Evolutionary conservation across 345 rosid genomes (phyloP), one percentile per base, ranked within the genome.

Genomic region (Anastatica hierochuntica): DNA sequence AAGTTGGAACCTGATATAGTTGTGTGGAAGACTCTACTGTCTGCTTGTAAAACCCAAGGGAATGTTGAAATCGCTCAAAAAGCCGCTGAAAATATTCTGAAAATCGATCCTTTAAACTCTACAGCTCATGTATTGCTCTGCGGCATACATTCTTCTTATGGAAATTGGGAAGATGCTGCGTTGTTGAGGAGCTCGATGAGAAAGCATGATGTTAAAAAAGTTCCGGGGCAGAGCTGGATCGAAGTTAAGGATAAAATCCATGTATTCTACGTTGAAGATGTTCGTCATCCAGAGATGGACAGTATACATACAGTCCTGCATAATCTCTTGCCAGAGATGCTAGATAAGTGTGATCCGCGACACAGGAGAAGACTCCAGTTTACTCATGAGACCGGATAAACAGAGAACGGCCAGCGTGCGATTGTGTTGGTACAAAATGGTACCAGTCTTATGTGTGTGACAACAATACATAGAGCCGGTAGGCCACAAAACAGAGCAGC

Each of bases 181-280:
- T 74, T 68, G 41, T 38, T 83, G 61, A 72, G 87, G 48, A 74
- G 47, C 51, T 59, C 52, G 12, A 88, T 85, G 95, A 88, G 72
- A 59, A 68, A 63, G 43, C 73, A 49, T 3, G 75, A 74, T 15
- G 68, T 79, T 10, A 74, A 66, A 62, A 81, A 88, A 72, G 58
- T 69, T 52, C 89, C 92, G 5, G 92, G 95, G 27, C 83, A 78
- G 63, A 88, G 97, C 70, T 79, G 89, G 92, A 77, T 83, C 18
- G 92, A 81, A 62, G 64, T 85, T 47, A 56, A 74, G 59, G 62
- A 68, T 12, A 49, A 41, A 18, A 61, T 74, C 31, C 84, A 85
- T 65, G 61, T 76, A 46, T 85, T 88, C 63, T 47, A 77, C 60
- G 92, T 84, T 17, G 74, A 75, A 42, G 92, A 85, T 62, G 56